These are phyloP conservation scores for Phytophthora crassamura DNA, from an alignment of 352 stramenopile species.

Conservation along the genomic window DNA sequence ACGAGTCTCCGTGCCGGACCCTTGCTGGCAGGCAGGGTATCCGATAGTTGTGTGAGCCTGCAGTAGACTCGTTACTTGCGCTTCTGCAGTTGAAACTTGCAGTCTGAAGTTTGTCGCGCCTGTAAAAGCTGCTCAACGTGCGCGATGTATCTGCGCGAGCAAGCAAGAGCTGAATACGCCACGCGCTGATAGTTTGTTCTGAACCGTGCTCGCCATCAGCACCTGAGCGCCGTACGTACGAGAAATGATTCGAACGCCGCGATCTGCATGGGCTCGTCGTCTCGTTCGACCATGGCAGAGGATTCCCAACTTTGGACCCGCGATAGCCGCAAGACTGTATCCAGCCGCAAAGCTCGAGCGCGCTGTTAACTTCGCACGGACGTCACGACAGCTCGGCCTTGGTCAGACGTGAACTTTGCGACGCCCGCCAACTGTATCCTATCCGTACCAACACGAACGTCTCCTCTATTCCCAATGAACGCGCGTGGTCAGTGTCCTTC, in stretches of 20 bases:
- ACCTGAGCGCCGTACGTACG: conserved; percentile 8
- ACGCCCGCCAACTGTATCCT: too few relatives aligned
- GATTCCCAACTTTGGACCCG: too few relatives aligned
- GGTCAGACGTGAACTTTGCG: conserved; percentile 11
- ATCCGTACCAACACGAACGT: conserved; percentile 18
- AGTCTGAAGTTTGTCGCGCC: background rate
- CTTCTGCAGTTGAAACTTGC: background rate
- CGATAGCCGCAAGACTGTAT: conserved; percentile 6
- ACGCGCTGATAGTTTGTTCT: background rate
- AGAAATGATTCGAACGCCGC: conserved; percentile 22
- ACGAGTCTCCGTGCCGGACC: too few relatives aligned
- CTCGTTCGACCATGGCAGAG: conserved; percentile 29
- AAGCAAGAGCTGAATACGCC: conserved; percentile 4
- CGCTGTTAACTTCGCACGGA: background rate
- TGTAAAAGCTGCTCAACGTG: background rate
- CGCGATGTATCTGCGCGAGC: background rate
- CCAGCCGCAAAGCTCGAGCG: background rate
- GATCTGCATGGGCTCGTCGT: conserved; percentile 25
- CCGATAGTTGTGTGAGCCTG: too few relatives aligned
- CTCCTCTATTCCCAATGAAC: background rate
- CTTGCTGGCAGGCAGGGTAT: too few relatives aligned
- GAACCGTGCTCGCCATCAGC: conserved; percentile 21
- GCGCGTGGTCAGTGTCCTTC: background rate
- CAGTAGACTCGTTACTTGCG: conserved; percentile 7
- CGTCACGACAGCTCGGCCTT: conserved; percentile 16